Evolutionary conservation across 768 basidiomycete species (phyloP).

Genomic region (Podaxis sp.): DNA sequence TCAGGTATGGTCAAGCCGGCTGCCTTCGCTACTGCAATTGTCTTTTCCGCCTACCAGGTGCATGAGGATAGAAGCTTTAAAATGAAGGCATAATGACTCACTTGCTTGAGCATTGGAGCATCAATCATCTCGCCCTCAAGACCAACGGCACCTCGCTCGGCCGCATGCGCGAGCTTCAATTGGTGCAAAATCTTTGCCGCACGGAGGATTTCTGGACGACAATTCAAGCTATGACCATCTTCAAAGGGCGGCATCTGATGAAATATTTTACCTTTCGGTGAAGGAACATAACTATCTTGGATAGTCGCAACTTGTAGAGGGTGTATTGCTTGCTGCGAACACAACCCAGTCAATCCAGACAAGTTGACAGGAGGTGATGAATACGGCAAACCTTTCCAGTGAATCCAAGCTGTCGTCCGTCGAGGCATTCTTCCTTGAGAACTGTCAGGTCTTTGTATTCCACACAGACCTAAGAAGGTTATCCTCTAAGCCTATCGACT

Average conservation of each 20-base stretch:
- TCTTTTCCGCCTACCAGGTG: slow-evolving; percentile 38
- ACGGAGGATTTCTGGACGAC: slow-evolving; percentile 62
- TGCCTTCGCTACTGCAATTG: slow-evolving; percentile 48
- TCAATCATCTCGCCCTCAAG: slow-evolving; percentile 87
- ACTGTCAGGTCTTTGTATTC: slow-evolving; percentile 75
- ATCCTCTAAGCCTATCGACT: neutral
- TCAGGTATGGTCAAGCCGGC: slow-evolving; percentile 55
- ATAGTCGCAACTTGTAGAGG: slow-evolving; percentile 79
- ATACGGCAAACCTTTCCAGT: slow-evolving; percentile 70
- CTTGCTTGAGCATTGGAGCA: slow-evolving; percentile 88
- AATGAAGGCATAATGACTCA: slow-evolving; percentile 21
- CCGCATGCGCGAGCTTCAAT: slow-evolving; percentile 58
- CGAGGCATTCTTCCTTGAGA: slow-evolving; percentile 71
- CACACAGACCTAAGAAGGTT: slow-evolving; percentile 68
- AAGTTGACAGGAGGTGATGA: neutral
- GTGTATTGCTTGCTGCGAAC: slow-evolving; percentile 87
- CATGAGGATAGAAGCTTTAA: neutral
- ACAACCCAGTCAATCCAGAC: neutral
- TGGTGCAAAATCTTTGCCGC: slow-evolving; percentile 69
- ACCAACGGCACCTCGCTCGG: slow-evolving; percentile 67
- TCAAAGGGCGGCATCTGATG: neutral
- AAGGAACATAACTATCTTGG: slow-evolving; percentile 78
- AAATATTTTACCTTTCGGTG: slow-evolving; percentile 50
- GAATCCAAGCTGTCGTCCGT: slow-evolving; percentile 82
- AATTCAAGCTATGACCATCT: neutral